These are phyloP conservation scores for Aspergillus aculeatinus DNA, from an alignment of 2,329 filamentous ascomycete genomes.

Conservation along the genomic window DNA sequence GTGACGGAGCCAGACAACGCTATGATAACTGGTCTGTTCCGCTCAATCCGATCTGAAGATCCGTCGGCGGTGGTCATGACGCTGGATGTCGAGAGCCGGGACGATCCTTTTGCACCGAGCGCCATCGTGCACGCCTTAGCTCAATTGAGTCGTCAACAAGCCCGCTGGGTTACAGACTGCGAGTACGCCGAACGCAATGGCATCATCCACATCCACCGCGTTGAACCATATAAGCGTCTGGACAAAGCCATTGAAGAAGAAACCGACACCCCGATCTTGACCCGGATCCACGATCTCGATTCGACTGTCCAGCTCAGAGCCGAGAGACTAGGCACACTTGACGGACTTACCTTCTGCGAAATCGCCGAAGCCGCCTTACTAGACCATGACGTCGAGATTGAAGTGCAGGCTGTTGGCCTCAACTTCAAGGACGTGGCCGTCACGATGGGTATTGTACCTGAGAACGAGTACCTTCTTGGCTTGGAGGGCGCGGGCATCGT, in stretches of 20 bases:
- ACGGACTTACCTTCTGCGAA: slow-evolving; percentile 12
- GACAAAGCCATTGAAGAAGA: background rate
- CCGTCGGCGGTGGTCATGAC: slow-evolving; percentile 6
- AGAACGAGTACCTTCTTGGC: slow-evolving; percentile 39
- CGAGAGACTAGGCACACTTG: slow-evolving; percentile 11
- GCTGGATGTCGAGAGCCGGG: slow-evolving; percentile 4
- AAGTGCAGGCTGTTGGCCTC: slow-evolving; percentile 20
- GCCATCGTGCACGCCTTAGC: background rate
- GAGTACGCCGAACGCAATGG: slow-evolving; percentile 17
- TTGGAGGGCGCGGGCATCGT: slow-evolving; percentile 46
- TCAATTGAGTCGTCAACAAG: background rate
- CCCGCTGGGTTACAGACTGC: slow-evolving; percentile 9
- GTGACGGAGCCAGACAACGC: slow-evolving; percentile 5
- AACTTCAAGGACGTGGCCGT: slow-evolving; percentile 21
- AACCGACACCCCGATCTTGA: background rate
- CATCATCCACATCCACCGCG: slow-evolving; percentile 11
- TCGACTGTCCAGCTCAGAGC: slow-evolving; percentile 3
- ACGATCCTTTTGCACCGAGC: background rate
- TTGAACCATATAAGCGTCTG: slow-evolving; percentile 3
- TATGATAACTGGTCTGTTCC: slow-evolving; percentile 8
- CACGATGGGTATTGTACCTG: slow-evolving; percentile 22
- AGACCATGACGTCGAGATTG: slow-evolving; percentile 25
- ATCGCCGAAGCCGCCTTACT: slow-evolving; percentile 1
- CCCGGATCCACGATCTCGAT: background rate
- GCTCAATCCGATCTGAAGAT: slow-evolving; percentile 11